A percentile compares a stretch with the other conserved stretches of the same genome.
These are phyloP conservation scores for Phytopythium kandeliae DNA, from an alignment of 352 stramenopile genomes.

Conservation along the genomic window DNA sequence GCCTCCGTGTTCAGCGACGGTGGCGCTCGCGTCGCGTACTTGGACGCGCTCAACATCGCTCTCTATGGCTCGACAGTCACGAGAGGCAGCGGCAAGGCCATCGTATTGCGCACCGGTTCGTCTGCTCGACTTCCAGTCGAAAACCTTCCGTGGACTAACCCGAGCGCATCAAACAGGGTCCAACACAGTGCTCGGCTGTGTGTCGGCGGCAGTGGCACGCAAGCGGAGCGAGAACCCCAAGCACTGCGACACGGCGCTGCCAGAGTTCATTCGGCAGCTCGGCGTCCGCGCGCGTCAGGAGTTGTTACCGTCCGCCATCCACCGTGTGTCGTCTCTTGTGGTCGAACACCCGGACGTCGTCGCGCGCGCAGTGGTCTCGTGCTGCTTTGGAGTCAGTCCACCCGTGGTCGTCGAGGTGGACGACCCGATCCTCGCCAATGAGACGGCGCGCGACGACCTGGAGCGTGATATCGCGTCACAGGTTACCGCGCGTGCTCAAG, in stretches of 20 bases:
- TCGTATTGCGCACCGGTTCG: constrained; percentile 36
- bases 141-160: too few species aligned
- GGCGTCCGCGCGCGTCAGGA: constrained; percentile 38
- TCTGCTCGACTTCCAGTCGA: too few species aligned
- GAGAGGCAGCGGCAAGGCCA: constrained; percentile 33
- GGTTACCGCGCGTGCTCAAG: constrained; percentile 26
- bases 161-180: constrained; percentile 14
- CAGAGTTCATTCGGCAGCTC: constrained; percentile 34
- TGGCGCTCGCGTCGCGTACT: constrained; percentile 28
- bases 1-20: constrained; percentile 44
- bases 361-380: constrained; percentile 33
- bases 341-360: constrained; percentile 40
- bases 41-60: constrained; percentile 45
- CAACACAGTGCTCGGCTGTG: constrained; percentile 36
- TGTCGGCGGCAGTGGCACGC: constrained; percentile 28
- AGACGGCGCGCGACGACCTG: constrained; percentile 31
- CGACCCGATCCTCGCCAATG: constrained; percentile 32
- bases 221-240: constrained; percentile 17
- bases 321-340: constrained; percentile 33
- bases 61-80: constrained; percentile 46
- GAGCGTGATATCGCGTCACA: constrained; percentile 41
- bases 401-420: constrained; percentile 41
- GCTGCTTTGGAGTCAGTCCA: constrained; percentile 34
- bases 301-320: constrained; percentile 25
- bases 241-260: constrained; percentile 22